Evolutionary conservation across 495 filamentous ascomycete genomes (phyloP).

Genomic region (Cercophora newfieldiana): DNA sequence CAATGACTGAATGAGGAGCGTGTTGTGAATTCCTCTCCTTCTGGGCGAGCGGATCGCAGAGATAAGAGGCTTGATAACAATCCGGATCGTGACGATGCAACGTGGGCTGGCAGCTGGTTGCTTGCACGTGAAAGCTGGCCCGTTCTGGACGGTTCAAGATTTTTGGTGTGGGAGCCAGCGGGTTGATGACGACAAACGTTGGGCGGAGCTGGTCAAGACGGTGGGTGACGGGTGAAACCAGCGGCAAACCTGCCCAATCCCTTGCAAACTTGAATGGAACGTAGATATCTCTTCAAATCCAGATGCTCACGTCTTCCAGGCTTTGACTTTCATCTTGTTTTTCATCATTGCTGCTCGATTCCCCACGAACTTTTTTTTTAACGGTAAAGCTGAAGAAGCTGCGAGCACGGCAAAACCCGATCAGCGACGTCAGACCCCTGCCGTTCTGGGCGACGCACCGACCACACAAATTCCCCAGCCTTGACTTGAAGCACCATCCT

Average conservation of each 20-base stretch:
- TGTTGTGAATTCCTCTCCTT: not conserved
- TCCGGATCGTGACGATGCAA: not conserved
- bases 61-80: not conserved
- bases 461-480: conserved; percentile 28
- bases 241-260: not conserved
- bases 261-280: not conserved
- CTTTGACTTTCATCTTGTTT: no score
- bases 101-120: not conserved
- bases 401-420: not conserved
- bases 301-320: not conserved
- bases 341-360: not conserved
- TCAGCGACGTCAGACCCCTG: conserved; percentile 27
- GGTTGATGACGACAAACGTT: conserved; percentile 16
- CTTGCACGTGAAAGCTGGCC: conserved; percentile 18
- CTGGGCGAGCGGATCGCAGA: not conserved
- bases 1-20: no score
- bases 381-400: not conserved
- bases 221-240: conserved; percentile 10
- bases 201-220: conserved; percentile 9
- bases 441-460: conserved; percentile 31
- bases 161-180: not conserved
- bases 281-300: not conserved
- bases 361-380: not conserved
- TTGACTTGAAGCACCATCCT: conserved; percentile 20
- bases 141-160: conserved; percentile 3